A percentile compares a stretch with the other conserved stretches of the same genome.
Evolutionary conservation across 176 grass and related monocot species (phyloP).

Genomic region (Tillandsia fasciculata): DNA sequence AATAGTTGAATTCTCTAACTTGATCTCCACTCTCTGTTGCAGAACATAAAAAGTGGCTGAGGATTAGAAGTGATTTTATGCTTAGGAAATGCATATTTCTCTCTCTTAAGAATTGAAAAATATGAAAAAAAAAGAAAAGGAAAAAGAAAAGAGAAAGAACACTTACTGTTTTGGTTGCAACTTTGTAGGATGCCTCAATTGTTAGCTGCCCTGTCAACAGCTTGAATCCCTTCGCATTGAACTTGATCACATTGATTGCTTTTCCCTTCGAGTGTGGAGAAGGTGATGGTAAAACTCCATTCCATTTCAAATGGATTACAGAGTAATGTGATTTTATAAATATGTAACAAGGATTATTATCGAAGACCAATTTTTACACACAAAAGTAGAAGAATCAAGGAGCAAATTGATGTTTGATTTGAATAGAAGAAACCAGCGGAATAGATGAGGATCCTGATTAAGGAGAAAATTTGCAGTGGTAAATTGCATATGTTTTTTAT

Average conservation of each 20-base stretch:
- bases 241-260: constrained; percentile 68
- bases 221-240: constrained; percentile 61
- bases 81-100: constrained; percentile 1
- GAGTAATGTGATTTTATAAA: constrained; percentile 35
- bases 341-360: constrained; percentile 2
- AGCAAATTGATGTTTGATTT: neutral
- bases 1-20: constrained; percentile 65
- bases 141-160: neutral
- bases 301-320: constrained; percentile 44
- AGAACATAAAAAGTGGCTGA: constrained; percentile 18
- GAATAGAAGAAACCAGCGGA: too few species aligned
- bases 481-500: neutral
- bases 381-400: neutral
- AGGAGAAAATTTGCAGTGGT: neutral
- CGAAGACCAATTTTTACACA: neutral
- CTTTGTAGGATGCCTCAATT: constrained; percentile 64
- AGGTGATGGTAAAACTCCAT: constrained; percentile 83
- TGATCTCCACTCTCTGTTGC: constrained; percentile 85
- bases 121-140: neutral
- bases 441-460: too few species aligned
- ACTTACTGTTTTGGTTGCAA: constrained; percentile 54
- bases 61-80: neutral
- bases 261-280: constrained; percentile 85
- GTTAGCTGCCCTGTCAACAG: constrained; percentile 70
- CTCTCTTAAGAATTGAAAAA: neutral